phyloP scores from a whole-genome alignment of 2,329 filamentous ascomycete genomes.

The Pyricularia sp. region DNA sequence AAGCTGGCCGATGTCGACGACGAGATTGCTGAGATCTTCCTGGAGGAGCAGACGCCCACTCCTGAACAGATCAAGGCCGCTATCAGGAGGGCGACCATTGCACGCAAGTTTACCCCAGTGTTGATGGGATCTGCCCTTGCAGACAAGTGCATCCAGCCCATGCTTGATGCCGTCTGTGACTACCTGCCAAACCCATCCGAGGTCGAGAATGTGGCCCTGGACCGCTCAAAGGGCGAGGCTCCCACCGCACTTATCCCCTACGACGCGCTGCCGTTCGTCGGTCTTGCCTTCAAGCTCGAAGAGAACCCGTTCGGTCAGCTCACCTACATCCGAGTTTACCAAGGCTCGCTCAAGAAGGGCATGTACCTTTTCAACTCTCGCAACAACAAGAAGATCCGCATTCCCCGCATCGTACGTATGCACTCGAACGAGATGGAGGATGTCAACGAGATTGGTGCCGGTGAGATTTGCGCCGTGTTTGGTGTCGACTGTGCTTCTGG shows the following conservation, averaged over 20 bases:
- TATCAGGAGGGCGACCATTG: conserved; percentile 81
- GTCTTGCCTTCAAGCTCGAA: conserved; percentile 95
- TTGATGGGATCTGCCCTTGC: conserved; percentile 93
- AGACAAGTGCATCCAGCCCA: conserved; percentile 88
- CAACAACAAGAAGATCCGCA: conserved; percentile 89
- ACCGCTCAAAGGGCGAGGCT: conserved; percentile 65
- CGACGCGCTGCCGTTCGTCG: conserved; percentile 86
- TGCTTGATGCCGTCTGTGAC: conserved; percentile 90
- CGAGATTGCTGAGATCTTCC: conserved; percentile 88
- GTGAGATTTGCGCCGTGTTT: conserved; percentile 97
- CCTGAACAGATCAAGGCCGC: conserved; percentile 78
- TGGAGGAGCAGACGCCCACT: conserved; percentile 74
- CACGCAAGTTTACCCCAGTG: conserved; percentile 82
- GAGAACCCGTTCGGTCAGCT: conserved; percentile 97
- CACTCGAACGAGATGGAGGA: conserved; percentile 99
- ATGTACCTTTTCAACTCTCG: conserved; percentile 87
- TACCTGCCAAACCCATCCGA: conserved; percentile 87
- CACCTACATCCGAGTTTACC: conserved; percentile 97
- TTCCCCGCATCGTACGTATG: conserved; percentile 97
- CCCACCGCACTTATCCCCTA: conserved; percentile 83
- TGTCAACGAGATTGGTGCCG: conserved; percentile 78
- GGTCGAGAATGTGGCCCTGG: conserved; percentile 79
- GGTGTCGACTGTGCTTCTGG: conserved; percentile 95
- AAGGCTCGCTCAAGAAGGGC: conserved; percentile 80
- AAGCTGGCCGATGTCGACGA: conserved; percentile 95